phyloP scores from a whole-genome alignment of 2,329 filamentous ascomycete genomes.

The Helotiales sp. region DNA sequence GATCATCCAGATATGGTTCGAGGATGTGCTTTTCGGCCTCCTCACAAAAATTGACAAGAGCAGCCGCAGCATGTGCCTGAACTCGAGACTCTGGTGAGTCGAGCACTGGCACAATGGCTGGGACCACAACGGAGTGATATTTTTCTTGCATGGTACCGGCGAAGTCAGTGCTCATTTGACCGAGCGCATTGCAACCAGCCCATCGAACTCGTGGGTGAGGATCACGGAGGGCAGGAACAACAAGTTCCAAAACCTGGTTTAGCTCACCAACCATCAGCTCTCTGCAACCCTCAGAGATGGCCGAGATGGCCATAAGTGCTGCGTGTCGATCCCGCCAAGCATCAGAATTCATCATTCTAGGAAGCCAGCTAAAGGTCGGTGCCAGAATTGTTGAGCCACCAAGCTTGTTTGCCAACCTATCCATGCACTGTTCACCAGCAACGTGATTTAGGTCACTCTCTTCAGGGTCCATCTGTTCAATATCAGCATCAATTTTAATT shows the following conservation, averaged over 20 bases:
- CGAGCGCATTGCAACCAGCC: constrained; percentile 97
- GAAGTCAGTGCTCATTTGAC: constrained; percentile 99
- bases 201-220: constrained; percentile 92
- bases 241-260: constrained; percentile 88
- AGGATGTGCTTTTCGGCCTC: constrained; percentile 91
- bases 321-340: constrained; percentile 95
- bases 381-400: constrained; percentile 90
- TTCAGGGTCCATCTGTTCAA: constrained; percentile 76
- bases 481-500: constrained; percentile 29
- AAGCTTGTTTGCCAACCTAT: constrained; percentile 93
- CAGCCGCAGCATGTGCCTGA: constrained; percentile 95
- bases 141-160: constrained; percentile 97
- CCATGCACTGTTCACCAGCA: constrained; percentile 97
- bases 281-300: constrained; percentile 95
- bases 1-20: constrained; percentile 88
- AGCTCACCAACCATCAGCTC: constrained; percentile 95
- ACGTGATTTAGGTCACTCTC: constrained; percentile 98
- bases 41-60: constrained; percentile 97
- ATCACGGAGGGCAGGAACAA: constrained; percentile 89
- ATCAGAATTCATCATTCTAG: constrained; percentile 94
- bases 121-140: constrained; percentile 84
- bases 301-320: constrained; percentile 97
- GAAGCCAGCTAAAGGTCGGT: constrained; percentile 95
- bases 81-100: constrained; percentile 89
- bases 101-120: constrained; percentile 88